phyloP scores from a whole-genome alignment of 2,329 filamentous ascomycete genomes.

The Penicillium sp. region DNA sequence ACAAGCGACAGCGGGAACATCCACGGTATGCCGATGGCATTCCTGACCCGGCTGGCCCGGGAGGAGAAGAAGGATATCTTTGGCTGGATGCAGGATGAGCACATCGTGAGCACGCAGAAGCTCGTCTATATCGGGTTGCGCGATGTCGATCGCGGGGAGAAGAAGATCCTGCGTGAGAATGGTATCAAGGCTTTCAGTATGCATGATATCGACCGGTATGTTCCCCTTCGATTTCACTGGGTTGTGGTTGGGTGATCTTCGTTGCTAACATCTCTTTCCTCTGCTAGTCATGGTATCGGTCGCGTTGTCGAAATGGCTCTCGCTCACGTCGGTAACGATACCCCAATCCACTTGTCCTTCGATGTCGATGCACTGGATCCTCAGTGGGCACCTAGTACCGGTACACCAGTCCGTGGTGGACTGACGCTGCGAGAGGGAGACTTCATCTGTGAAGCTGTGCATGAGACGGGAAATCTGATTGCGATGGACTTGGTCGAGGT shows the following conservation, averaged over 20 bases:
- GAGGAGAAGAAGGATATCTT: conserved; percentile 77
- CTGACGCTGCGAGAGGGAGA: conserved; percentile 93
- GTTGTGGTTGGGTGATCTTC: neutral
- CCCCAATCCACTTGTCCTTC: conserved; percentile 94
- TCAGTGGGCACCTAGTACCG: conserved; percentile 92
- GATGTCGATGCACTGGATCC: conserved; percentile 96
- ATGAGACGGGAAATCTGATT: conserved; percentile 73
- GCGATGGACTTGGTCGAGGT: conserved; percentile 82
- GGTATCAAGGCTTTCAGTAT: conserved; percentile 96
- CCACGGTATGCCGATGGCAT: conserved; percentile 96
- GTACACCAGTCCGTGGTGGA: conserved; percentile 89
- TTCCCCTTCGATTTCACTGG: conserved; percentile 3
- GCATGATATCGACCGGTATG: conserved; percentile 91
- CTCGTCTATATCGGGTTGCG: conserved; percentile 94
- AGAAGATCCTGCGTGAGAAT: conserved; percentile 82
- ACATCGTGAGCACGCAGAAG: conserved; percentile 67
- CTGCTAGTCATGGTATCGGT: conserved; percentile 79
- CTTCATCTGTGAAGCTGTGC: conserved; percentile 87
- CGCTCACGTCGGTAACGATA: conserved; percentile 88
- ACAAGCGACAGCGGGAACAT: conserved; percentile 86
- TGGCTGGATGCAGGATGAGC: conserved; percentile 73
- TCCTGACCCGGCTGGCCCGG: conserved; percentile 78
- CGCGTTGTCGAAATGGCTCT: conserved; percentile 98
- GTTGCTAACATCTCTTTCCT: conserved; percentile 1
- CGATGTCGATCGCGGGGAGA: conserved; percentile 91